Percentiles rank a stretch among this genome's conserved stretches.
These are phyloP conservation scores for Helenozyma rhizophorensis DNA, from an alignment of 805 yeast genomes.

Conservation along the genomic window DNA sequence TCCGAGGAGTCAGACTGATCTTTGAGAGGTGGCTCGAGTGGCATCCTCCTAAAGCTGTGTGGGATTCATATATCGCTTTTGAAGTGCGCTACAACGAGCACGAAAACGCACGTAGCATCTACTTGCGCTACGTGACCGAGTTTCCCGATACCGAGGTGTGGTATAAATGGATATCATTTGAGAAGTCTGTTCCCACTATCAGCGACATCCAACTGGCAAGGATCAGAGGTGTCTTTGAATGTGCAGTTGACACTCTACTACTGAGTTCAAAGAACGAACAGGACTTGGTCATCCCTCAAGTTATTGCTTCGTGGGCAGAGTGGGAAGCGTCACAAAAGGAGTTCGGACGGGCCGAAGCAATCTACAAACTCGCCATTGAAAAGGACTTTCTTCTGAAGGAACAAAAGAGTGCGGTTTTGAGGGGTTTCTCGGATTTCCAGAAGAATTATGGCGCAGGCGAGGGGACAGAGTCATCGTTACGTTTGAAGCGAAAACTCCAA, in stretches of 20 bases:
- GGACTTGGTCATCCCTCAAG: conserved; percentile 15
- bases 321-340: conserved; percentile 67
- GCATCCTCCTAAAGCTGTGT: conserved; percentile 65
- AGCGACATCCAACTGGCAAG: conserved; percentile 34
- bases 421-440: conserved; percentile 52
- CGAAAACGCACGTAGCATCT: conserved; percentile 56
- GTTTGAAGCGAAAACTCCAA: conserved; percentile 48
- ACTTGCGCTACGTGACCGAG: conserved; percentile 40
- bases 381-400: conserved; percentile 10
- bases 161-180: conserved; percentile 74
- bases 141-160: conserved; percentile 51
- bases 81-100: conserved; percentile 62
- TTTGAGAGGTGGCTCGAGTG: conserved; percentile 79
- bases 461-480: conserved; percentile 49
- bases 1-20: conserved; percentile 55
- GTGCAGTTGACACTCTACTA: conserved; percentile 55
- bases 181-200: conserved; percentile 33
- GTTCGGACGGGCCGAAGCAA: conserved; percentile 56
- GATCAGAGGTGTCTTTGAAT: conserved; percentile 61
- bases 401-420: conserved; percentile 19
- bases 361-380: conserved; percentile 50
- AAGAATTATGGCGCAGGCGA: conserved; percentile 56
- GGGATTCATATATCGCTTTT: conserved; percentile 71
- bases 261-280: conserved; percentile 6
- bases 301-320: conserved; percentile 54